Base-by-base conservation (phyloP, 1,139 yeast species). In the Taphrina communis region DNA sequence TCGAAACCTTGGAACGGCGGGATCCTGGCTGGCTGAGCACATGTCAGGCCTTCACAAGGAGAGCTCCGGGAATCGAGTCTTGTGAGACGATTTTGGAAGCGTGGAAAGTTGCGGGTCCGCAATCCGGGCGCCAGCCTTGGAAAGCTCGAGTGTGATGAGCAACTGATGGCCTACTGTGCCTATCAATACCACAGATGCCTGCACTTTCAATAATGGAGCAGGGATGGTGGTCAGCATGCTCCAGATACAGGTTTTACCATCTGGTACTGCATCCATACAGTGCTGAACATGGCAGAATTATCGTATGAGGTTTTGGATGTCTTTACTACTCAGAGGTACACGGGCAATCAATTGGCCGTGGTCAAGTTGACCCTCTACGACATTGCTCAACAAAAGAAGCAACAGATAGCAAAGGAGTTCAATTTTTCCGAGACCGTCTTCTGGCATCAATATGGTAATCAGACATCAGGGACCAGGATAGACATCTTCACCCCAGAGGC, bases 391-490 rank as follows among this genome's bases (percentile, higher is more conserved):
- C 56, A 14, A 11, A 35, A 55, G 53, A 63, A 63, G 39, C 61
- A 35, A 19, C 50, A 55, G 48, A 63, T 63, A 14, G 67, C 67
- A 7, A 63, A 55, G 36, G 67, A 63, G 25, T 63, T 63, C 48
- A 63, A 63, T 17, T 55, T 63, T 17, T 63, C 67, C 6, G 67
- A 63, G 53, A 63, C 55, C 17, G 59, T 63, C 38, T 63, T 63
- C 35, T 48, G 50, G 36, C 67, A 63, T 38, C 44, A 53, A 35
- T 31, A 53, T 19, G 61, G 61, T 31, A 56, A 38, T 19, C 36
- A 19, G 14, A 8, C 42, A 6, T 21, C 19, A 14, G 53, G 42
- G 25, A 42, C 52, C 6, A 53, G 52, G n/a, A 57, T 63, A 12
- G 67, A 63, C 48, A 63, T 63, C 56, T 63, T 55, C n/a, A 44